Conservation (phyloP, 1,139 yeast genomes). For the Blastobotrys arbuscula region DNA sequence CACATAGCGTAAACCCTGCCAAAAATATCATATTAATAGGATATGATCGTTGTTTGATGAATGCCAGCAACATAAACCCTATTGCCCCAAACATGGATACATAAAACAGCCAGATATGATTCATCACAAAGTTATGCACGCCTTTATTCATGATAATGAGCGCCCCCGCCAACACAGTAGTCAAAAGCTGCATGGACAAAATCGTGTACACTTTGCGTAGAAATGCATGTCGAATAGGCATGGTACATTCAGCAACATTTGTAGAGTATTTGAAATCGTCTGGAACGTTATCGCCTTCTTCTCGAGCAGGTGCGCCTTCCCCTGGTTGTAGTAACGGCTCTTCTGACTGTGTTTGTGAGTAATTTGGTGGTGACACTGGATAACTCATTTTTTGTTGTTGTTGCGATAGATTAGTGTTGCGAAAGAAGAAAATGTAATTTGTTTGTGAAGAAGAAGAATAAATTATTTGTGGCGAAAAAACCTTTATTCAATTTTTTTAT, state of each 20-base stretch:
- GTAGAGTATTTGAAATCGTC: constrained; percentile 85
- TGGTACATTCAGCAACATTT: constrained; percentile 70
- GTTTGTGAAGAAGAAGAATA: too few species aligned
- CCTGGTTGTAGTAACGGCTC: constrained; percentile 19
- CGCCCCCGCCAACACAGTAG: constrained; percentile 57
- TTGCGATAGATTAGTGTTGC: too few species aligned
- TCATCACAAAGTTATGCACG: constrained; percentile 53
- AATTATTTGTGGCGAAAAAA: too few species aligned
- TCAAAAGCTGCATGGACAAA: constrained; percentile 56
- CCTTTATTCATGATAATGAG: constrained; percentile 45
- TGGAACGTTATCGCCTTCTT: constrained; percentile 31
- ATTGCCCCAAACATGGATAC: constrained; percentile 55
- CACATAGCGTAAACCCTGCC: constrained; percentile 64
- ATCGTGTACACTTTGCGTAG: constrained; percentile 75
- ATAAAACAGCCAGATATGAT: constrained; percentile 56
- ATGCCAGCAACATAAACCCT: constrained; percentile 56
- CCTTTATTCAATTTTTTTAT: too few species aligned
- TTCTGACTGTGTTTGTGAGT: constrained; percentile 1
- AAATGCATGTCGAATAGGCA: constrained; percentile 69
- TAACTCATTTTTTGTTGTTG: constrained; percentile 4
- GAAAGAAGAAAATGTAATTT: too few species aligned
- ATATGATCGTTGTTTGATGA: constrained; percentile 56
- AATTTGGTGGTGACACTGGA: constrained; percentile 16
- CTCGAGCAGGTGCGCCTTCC: constrained; percentile 24
- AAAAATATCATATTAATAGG: constrained; percentile 57